Evolutionary conservation across 768 basidiomycete species (phyloP), one percentile per base, ranked within the genome.

Genomic region (Boletellus emodensis): DNA sequence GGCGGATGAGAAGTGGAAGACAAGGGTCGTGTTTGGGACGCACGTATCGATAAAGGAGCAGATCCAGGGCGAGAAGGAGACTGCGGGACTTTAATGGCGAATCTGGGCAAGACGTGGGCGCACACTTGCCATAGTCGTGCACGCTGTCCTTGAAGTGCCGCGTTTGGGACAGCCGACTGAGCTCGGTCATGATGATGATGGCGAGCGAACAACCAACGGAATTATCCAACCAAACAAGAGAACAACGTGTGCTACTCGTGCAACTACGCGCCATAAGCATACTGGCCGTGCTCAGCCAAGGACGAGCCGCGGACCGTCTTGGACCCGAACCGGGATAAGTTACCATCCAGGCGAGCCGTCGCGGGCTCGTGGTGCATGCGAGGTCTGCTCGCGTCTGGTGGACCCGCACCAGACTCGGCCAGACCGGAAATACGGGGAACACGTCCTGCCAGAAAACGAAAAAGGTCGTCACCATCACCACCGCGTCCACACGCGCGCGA

Each of bases 41-140:
- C 70, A 88, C 87, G 85, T 87, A 59, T 90, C 86, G 43, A 90
- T 84, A 40, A 88, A 71, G 0, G 61, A 57, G 61, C 76, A 75
- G 6, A 76, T 65, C 54, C 69, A 67, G 0, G 66, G 61, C 34
- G 64, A 64, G 48, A 75, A 72, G 9, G 46, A 57, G 43, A 63
- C 55, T 61, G n/a, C 17, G 12, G 22, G 22, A 14, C 0, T 43
- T 47, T 18, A 40, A 6, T 5, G 35, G 35, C 9, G 2, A n/a
- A 13, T 8, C 7, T 18, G n/a, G 13, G 32, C 26, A 36, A 12
- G 5, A 6, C 37, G 13, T 3, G 24, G 13, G 12, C 18, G 14
- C 6, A 15, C 10, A 56, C 72, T 45, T 44, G 72, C 74, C 72
- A 51, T 69, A 71, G 54, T 74, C 73, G 49, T 75, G 74, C 17